A percentile compares a stretch with the other conserved stretches of the same genome.
phyloP scores from a whole-genome alignment of 805 yeast species.

The Lachancea mirantina region DNA sequence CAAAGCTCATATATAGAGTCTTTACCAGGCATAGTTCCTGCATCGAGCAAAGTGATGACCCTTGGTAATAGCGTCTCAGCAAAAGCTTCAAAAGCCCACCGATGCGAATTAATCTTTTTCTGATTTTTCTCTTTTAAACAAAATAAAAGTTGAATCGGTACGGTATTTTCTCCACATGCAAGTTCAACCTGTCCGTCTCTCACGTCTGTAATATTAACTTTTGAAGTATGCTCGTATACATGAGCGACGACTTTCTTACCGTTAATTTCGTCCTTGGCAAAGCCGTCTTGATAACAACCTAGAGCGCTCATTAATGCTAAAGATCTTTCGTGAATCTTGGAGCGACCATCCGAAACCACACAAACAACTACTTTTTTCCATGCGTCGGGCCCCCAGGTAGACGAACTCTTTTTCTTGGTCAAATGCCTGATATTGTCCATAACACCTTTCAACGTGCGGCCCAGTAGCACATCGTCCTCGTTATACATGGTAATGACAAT shows the following conservation, averaged over 20 bases:
- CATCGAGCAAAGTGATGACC: slow-evolving; percentile 79
- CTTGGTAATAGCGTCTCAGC: slow-evolving; percentile 76
- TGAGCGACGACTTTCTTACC: slow-evolving; percentile 78
- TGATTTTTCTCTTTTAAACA: slow-evolving; percentile 86
- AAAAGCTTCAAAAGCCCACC: slow-evolving; percentile 95
- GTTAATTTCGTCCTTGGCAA: slow-evolving; percentile 86
- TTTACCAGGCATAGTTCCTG: slow-evolving; percentile 86
- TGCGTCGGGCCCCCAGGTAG: slow-evolving; percentile 88
- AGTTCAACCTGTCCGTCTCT: slow-evolving; percentile 58
- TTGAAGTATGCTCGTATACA: slow-evolving; percentile 87
- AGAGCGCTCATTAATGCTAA: slow-evolving; percentile 74
- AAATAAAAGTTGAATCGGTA: slow-evolving; percentile 83
- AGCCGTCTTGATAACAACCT: slow-evolving; percentile 93
- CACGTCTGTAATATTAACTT: slow-evolving; percentile 73
- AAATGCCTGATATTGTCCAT: slow-evolving; percentile 80
- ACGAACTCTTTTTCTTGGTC: slow-evolving; percentile 53
- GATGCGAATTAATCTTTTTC: slow-evolving; percentile 87
- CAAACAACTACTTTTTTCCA: slow-evolving; percentile 93
- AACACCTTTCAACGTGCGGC: slow-evolving; percentile 82
- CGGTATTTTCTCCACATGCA: slow-evolving; percentile 38
- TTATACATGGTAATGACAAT: slow-evolving; percentile 86
- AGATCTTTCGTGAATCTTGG: slow-evolving; percentile 71
- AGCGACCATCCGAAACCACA: slow-evolving; percentile 87
- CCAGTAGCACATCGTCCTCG: slow-evolving; percentile 76
- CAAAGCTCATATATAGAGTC: slow-evolving; percentile 84